A percentile compares a stretch with the other conserved stretches of the same genome.
Evolutionary conservation across 2,329 filamentous ascomycete genomes (phyloP).

Genomic region (Talaromyces sp.): DNA sequence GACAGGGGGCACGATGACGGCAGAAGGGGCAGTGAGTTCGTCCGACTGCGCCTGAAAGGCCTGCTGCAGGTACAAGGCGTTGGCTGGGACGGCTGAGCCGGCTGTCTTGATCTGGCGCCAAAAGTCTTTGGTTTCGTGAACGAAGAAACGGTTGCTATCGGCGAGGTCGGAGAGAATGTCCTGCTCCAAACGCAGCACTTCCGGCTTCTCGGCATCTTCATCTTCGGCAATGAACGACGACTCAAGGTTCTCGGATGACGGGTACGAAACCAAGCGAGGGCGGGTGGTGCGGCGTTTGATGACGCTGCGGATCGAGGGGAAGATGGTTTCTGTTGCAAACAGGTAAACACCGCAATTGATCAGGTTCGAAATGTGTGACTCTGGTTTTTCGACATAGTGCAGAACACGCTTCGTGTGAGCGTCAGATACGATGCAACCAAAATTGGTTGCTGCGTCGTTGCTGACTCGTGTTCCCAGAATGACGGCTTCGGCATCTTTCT

Average conservation of each 20-base stretch:
- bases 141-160: constrained; percentile 96
- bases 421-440: constrained; percentile 96
- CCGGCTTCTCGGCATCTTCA: constrained; percentile 69
- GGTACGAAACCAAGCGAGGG: constrained; percentile 88
- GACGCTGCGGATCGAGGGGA: constrained; percentile 86
- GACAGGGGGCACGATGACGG: constrained; percentile 85
- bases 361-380: constrained; percentile 93
- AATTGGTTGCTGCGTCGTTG: constrained; percentile 89
- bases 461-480: constrained; percentile 89
- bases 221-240: constrained; percentile 60
- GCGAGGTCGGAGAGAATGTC: constrained; percentile 94
- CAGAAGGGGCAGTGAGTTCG: constrained; percentile 76
- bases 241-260: constrained; percentile 89
- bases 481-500: constrained; percentile 93
- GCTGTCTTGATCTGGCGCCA: constrained; percentile 99
- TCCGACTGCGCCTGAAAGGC: constrained; percentile 76
- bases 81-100: constrained; percentile 91
- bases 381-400: constrained; percentile 98
- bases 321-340: constrained; percentile 91
- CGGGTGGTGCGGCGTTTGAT: constrained; percentile 94
- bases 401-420: constrained; percentile 89
- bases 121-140: constrained; percentile 98
- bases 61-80: constrained; percentile 93
- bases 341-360: constrained; percentile 99
- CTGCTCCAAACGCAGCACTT: constrained; percentile 91